Base-by-base conservation (phyloP, 1,139 yeast genomes). In the Taphrina confusa region DNA sequence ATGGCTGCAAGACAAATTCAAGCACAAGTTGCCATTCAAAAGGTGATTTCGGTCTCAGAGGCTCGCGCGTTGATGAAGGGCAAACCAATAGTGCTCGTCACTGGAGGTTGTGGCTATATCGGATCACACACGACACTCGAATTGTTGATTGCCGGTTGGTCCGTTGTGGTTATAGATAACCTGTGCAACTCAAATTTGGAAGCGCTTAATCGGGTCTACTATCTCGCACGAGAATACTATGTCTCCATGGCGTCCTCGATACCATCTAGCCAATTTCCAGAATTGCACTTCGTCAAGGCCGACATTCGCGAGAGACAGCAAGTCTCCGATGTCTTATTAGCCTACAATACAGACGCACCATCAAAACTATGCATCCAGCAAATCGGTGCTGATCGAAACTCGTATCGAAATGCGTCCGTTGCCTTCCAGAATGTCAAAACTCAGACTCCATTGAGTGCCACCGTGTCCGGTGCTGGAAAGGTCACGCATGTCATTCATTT, bases 21-120 rank as follows among this genome's bases (percentile, higher is more conserved):
- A n/a, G 14, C 47, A 11, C 14, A 30, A 9, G 30, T 16, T 4
- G 11, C 31, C 12, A 28, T 31, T 27, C 52, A 47, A 18, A 45
- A 45, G 1, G 4, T 12, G 37, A 45, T 45, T 25, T 16, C 14
- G n/a, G 52, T 33, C 31, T 18, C 16, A 18, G 42, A 33, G n/a
- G 52, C 52, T 22, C 39, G 52, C n/a, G 31, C 11, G 4, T n/a
- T 30, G 5, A 47, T 47, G 52, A 2, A n/a, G 8, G 31, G 20
- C 22, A 27, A 28, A 16, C 52, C 52, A 2, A 28, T 47, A 16
- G 56, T 57, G 39, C 76, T 87, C 62, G 91, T 87, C 36, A 85
- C 94, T 31, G 95, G 95, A 45, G 95, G 95, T 59, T 89, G 92
- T 36, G 95, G 95, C 28, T 87, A 87, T 73, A 86, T 87, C 68